A percentile compares a stretch with the other conserved stretches of the same genome.
Evolutionary conservation across 192 early-diverging fungal genomes (phyloP).

Genomic region (Pilobolus umbonatus): DNA sequence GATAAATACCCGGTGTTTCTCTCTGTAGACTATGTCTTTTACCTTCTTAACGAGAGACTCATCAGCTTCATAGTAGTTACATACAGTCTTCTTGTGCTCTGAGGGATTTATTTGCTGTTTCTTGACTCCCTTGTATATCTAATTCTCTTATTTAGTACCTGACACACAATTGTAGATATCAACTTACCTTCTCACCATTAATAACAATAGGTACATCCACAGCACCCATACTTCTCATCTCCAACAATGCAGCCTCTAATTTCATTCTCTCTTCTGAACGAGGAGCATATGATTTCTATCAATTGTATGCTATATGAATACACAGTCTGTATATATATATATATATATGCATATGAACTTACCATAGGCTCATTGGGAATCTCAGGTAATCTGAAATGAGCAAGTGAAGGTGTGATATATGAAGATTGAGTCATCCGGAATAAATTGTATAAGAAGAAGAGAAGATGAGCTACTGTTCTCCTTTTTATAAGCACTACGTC

Average conservation of each 20-base stretch:
- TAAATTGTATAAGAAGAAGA: neutral
- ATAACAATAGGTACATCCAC: constrained; percentile 79
- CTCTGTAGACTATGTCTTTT: too few relatives aligned
- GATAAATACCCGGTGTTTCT: too few relatives aligned
- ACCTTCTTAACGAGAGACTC: constrained; percentile 40
- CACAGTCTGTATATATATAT: neutral
- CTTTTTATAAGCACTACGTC: too few relatives aligned
- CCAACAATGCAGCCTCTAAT: constrained; percentile 73
- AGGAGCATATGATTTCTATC: constrained; percentile 76
- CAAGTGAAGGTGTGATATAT: constrained; percentile 53
- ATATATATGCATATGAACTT: neutral
- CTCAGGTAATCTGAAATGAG: constrained; percentile 74
- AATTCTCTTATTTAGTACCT: constrained; percentile 29
- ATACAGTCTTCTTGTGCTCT: constrained; percentile 75
- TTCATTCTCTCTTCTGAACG: constrained; percentile 67
- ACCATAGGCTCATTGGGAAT: constrained; percentile 87
- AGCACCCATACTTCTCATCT: constrained; percentile 62
- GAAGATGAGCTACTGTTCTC: neutral
- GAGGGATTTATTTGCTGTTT: constrained; percentile 77
- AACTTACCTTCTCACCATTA: constrained; percentile 86
- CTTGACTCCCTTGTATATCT: constrained; percentile 55
- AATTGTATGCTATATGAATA: constrained; percentile 39
- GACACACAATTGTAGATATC: neutral
- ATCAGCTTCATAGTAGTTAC: constrained; percentile 82
- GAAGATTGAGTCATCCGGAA: too few relatives aligned